A percentile compares a stretch with the other conserved stretches of the same genome.
Conservation (phyloP, 1,284 basidiomycete species). For the Porodaedalea pini region DNA sequence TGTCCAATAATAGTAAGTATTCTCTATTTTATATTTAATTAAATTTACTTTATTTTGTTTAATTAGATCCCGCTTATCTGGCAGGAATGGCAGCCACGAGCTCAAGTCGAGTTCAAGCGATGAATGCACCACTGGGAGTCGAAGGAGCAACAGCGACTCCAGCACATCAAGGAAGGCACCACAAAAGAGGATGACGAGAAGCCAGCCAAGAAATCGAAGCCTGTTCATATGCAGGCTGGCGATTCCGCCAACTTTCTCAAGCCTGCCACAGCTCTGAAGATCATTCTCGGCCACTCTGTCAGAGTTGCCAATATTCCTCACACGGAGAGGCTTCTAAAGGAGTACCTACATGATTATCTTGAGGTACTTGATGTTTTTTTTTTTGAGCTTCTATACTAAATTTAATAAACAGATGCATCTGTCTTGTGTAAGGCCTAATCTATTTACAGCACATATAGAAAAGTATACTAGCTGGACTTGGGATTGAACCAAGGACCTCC, state of each 20-base stretch:
- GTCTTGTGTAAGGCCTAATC: constrained; percentile 18
- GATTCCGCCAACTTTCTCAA: constrained; percentile 18
- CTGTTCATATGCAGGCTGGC: constrained; percentile 3
- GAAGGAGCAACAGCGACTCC: constrained; percentile 8
- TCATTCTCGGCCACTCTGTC: constrained; percentile 15
- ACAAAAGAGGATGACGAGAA: background rate
- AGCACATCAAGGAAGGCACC: background rate
- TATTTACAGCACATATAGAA: constrained; percentile 20
- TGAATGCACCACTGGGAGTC: constrained; percentile 12
- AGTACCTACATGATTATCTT: constrained; percentile 18
- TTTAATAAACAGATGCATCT: constrained; percentile 16
- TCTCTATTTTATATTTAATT: too few relatives aligned
- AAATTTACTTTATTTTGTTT: too few relatives aligned
- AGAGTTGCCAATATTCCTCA: constrained; percentile 4
- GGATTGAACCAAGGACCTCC: constrained; percentile 22
- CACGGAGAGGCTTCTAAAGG: constrained; percentile 11
- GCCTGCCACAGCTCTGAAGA: constrained; percentile 21
- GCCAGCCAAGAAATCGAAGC: background rate
- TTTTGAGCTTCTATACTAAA: background rate
- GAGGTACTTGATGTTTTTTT: constrained; percentile 5
- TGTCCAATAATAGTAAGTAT: constrained; percentile 12
- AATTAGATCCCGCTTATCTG: constrained; percentile 20
- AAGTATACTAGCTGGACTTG: constrained; percentile 20
- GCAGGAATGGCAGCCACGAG: constrained; percentile 13
- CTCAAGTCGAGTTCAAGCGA: constrained; percentile 14